Conservation (phyloP, 108 stramenopile genomes). For the Aureococcus anophagefferens region DNA sequence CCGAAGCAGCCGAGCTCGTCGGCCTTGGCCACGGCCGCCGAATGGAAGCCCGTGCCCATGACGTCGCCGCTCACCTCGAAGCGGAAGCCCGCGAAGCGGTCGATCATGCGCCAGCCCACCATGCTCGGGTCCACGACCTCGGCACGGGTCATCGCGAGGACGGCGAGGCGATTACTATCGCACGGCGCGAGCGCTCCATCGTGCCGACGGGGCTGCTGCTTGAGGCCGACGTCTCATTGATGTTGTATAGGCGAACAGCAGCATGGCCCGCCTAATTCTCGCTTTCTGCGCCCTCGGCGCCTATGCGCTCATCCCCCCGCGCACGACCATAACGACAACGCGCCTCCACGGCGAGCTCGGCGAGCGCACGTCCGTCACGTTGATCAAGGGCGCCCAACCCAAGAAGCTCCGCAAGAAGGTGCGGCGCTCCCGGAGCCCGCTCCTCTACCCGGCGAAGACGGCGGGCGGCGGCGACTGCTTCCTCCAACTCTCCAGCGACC, state of each 20-base stretch:
- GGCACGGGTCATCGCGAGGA: no score
- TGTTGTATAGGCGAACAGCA: no score
- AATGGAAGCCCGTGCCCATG: no score
- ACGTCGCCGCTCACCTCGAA: constrained; percentile 1
- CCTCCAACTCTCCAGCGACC: not conserved
- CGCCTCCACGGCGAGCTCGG: no score
- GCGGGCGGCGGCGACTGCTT: not conserved
- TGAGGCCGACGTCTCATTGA: no score
- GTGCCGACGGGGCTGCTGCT: no score
- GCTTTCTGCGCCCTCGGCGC: no score
- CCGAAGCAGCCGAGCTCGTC: constrained; percentile 40
- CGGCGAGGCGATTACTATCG: no score
- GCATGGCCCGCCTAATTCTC: no score
- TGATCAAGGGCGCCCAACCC: not conserved
- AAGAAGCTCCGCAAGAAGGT: not conserved
- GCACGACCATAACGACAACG: no score
- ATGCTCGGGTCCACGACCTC: not conserved
- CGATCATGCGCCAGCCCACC: constrained; percentile 12
- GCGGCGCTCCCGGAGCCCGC: not conserved
- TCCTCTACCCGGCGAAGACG: not conserved
- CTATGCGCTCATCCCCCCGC: no score
- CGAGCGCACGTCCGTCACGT: not conserved
- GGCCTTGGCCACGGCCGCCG: not conserved
- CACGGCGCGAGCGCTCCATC: no score
- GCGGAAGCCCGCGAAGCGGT: constrained; percentile 14